Evolutionary conservation across 73 alveolate genomes (phyloP), one percentile per base, ranked within the genome.

Genomic region (Uronychia binucleata): DNA sequence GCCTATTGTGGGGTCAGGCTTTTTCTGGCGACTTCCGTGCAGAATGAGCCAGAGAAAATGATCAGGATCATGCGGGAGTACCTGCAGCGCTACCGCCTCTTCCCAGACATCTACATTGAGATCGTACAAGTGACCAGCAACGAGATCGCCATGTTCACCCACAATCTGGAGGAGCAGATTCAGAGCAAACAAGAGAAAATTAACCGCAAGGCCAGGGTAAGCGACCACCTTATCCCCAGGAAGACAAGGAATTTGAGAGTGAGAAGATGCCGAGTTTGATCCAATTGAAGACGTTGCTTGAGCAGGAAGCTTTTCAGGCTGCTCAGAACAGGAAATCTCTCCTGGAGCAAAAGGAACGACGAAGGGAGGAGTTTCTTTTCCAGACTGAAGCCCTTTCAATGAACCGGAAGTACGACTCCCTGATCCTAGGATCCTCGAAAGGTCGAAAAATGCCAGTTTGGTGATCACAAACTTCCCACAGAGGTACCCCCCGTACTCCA

Each of bases 381-480:
- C 82, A 85, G 1, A 28, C 28, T 27, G 91, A 85, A 31, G 86
- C 76, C 31, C 35, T 13, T 26, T 59, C 31, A 27, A 0, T 27
- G 1, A 77, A 46, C 28, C 85, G 81, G 0, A 76, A 57, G 58
- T n/a, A 46, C 19, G 67, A 46, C n/a, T 46, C 5, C 67, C 19
- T 46, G 5, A 46, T 11, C 67, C 59, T 26, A 84, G 57, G 30
- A 89, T 89, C 1, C 0, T 86, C n/a, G 85, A 83, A 28, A 83
- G 74, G 59, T 84, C 92, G 0, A 74, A 77, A 33, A 87, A 89
- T 30, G 87, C 92, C 32, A 78, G 89, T 77, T 59, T 89, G 26
- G 95, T 89, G 5, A 78, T 89, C 0, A 89, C 95, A 0, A 89
- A 89, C 34, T 75, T 89, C 32, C 95, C 95, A 0, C 86, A 89